Base-by-base conservation (phyloP, 169 alveolate species). In the Plasmodium relictum region DNA sequence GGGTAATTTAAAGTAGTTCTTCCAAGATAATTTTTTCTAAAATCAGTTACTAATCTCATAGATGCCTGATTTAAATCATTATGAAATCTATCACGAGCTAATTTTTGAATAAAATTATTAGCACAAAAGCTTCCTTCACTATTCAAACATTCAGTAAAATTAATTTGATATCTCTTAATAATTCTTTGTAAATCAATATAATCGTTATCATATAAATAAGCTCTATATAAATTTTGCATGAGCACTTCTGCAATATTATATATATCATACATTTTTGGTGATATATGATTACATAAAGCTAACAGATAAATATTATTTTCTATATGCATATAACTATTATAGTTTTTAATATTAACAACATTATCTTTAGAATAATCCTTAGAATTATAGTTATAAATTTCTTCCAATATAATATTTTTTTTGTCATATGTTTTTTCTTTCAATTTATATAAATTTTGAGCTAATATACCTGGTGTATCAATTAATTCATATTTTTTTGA, bases 391-490 rank as follows among this genome's bases (percentile, higher is more conserved):
- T 83, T 83, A 69, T 83, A 83, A 20, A 83, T 68, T 20, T 50
- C 24, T 20, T 83, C 91, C 24, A 83, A 62, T 7, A 83, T 83
- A 18, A 45, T 61, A 31, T 83, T 83, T 58, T 69, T 70, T 56
- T 61, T 83, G 31, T 88, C 63, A 44, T 62, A 61, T 31, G 18
- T 59, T 45, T 56, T 85, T 22, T 73, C 93, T 18, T 88, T 22
- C 3, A 88, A 48, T 45, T 89, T 85, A 70, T 93, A 93, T 26
- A 93, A 70, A 72, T 93, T 91, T 18, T 92, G 89, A 10, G 95
- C 93, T 41, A 94, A 18, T 20, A 94, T 90, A 2, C 96, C 96
- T 10, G 96, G 96, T n/a, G 96, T 94, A 65, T 93, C 96, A 39
- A 93, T 87, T 2, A 90, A 88, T 83, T 93, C 96, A 52, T 91